Base-by-base conservation (phyloP, 805 yeast species). In the Kodamaea kaohsiungensis region DNA sequence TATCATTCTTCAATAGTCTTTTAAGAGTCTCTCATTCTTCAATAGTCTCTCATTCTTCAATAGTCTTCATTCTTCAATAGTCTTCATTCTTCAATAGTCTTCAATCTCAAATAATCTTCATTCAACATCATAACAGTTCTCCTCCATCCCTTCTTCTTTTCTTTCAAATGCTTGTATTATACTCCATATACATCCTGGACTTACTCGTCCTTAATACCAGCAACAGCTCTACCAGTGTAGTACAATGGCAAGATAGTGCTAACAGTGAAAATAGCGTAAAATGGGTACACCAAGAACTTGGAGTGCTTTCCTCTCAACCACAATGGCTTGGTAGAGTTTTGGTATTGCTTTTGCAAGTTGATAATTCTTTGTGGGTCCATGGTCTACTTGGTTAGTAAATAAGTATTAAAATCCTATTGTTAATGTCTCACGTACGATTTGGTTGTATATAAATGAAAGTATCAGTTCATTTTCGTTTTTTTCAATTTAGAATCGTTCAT, bases 271-370 rank as follows among this genome's bases (percentile, higher is more conserved):
- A 85, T 77, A 58, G 89, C 89, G 77, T 80, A 86, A 82, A 85
- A 89, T 68, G 96, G 96, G 75, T 85, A 86, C 61, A 89, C 80
- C 69, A 86, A 72, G 65, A 80, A 76, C 75, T 87, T 87, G 61
- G 95, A 83, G 50, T 61, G 56, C 58, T 64, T 64, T 12, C 79
- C 79, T 69, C 75, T 73, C 69, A 74, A 72, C 79, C 79, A 76
- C 65, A 76, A 75, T 59, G 65, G 69, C 65, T 72, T 64, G 66
- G 68, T 61, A 55, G 78, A 69, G 68, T 65, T 68, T 65, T 76
- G 80, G 69, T 75, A 76, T 57, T 68, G 71, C 64, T 70, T 74
- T 65, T 76, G 80, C 65, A 76, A 74, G 53, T 71, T 67, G 57
- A 76, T 76, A 55, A 76, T 71, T 75, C 79, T 76, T 64, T 76